Base-by-base conservation (phyloP, 2,329 filamentous ascomycete species). In the Diaporthe helianthi region DNA sequence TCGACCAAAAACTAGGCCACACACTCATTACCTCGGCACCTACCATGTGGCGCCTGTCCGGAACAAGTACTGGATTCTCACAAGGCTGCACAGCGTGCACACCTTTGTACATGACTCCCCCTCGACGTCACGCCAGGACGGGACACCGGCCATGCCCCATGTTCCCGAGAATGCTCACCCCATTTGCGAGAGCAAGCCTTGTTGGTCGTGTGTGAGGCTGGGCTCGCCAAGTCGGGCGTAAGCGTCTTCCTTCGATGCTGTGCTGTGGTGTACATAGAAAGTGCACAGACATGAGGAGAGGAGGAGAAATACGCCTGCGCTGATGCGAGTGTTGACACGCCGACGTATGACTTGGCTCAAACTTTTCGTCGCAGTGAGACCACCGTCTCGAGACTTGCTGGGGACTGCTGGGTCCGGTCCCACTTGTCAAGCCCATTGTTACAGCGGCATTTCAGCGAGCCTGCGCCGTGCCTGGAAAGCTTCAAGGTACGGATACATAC, bases 381-480 rank as follows among this genome's bases (percentile, higher is more conserved):
- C 47, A 68, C 41, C 65, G 41, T 67, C 65, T 67, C 65, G 44
- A 67, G 65, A 67, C 65, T n/a, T n/a, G n/a, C n/a, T n/a, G n/a
- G n/a, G n/a, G n/a, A 31, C 65, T 49, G 41, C 46, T 67, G 65
- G 65, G 26, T 58, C 52, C 36, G 53, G 65, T 67, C 52, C 65
- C 65, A 67, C 65, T 38, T 51, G 52, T 58, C 44, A 24, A 31
- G 54, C 64, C 55, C 51, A 55, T 38, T 52, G 52, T 67, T 67
- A 58, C 41, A 67, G 41, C 66, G 66, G 52, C 36, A 69, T 68
- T 70, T 68, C 51, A 70, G 66, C 69, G 66, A 69, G 66, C 31
- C 69, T 53, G 61, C 52, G 41, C 41, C 29, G 47, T 54, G 67
- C 38, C 26, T 22, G 41, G 24, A 22, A 47, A 49, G 67, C 47